Base-by-base conservation (phyloP, 805 yeast genomes). In the Sugiyamaella chiloensis region DNA sequence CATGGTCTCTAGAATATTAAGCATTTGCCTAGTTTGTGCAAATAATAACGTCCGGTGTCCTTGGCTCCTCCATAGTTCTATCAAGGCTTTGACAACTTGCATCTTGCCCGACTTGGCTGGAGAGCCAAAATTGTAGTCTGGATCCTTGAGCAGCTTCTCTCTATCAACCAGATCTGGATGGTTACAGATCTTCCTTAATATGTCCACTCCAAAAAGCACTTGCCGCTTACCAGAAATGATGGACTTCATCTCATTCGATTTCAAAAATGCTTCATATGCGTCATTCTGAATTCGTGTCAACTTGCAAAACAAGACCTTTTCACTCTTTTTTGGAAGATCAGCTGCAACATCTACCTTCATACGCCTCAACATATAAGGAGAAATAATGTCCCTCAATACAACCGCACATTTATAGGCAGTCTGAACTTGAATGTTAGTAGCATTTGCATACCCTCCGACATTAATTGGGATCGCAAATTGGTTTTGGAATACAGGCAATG, bases 391-490 rank as follows among this genome's bases (percentile, higher is more conserved):
- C 43, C 96, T 73, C 44, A 93, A 68, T 2, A 91, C 83, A 3
- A 90, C 93, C 0, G 99, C 99, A 69, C 98, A 93, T 62, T 88
- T 88, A 61, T 87, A 90, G 1, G 97, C 96, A 1, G 97, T 83
- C 61, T 91, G 97, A 0, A 93, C 98, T 62, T 93, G 97, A 2
- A 93, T 79, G 62, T 93, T 93, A 1, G 95, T 81, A 0, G 99
- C 98, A 69, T 91, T 93, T 1, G 99, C 96, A 67, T 93, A 93
- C 0, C 99, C 99, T n/a, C 99, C 99, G 62, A 87, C 75, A 60
- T 89, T 91, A 39, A 93, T 93, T 0, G 99, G 99, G 4, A 83
- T 73, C 2, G 96, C 85, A 64, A 93, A 93, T 63, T 93, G 96
- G 45, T 78, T 85, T 65, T 90, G 95, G 59, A 93, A 93, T 0